Percentiles rank a stretch among this genome's conserved stretches.
Evolutionary conservation across 2,329 filamentous ascomycete species (phyloP).

Genomic region (Rachicladosporium sp.): DNA sequence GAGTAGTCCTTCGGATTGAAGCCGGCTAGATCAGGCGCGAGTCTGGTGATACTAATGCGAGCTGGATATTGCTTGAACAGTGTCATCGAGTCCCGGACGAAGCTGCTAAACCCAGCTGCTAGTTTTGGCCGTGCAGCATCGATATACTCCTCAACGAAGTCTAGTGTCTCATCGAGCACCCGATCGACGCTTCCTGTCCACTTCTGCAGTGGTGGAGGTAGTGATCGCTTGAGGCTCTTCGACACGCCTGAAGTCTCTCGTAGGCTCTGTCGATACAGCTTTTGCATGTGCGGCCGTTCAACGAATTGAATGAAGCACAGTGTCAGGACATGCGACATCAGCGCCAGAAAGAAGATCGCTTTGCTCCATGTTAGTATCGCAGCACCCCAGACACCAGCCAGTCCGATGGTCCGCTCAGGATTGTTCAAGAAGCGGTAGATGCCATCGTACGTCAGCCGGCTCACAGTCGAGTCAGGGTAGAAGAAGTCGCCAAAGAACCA

Average conservation of each 20-base stretch:
- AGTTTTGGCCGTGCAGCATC: slow-evolving; percentile 77
- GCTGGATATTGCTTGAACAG: slow-evolving; percentile 84
- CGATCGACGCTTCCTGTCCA: slow-evolving; percentile 80
- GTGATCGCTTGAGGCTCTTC: slow-evolving; percentile 75
- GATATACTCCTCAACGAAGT: slow-evolving; percentile 83
- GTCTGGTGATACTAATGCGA: slow-evolving; percentile 67
- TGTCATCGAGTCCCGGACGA: slow-evolving; percentile 76
- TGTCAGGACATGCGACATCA: slow-evolving; percentile 74
- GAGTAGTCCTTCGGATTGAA: slow-evolving; percentile 70
- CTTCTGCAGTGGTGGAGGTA: slow-evolving; percentile 71
- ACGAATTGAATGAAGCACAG: slow-evolving; percentile 84
- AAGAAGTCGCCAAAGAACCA: slow-evolving; percentile 99
- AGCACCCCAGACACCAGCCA: slow-evolving; percentile 90
- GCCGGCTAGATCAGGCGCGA: slow-evolving; percentile 68
- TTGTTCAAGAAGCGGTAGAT: slow-evolving; percentile 99
- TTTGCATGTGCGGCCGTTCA: slow-evolving; percentile 95
- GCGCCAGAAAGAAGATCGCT: slow-evolving; percentile 72
- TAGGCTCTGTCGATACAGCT: slow-evolving; percentile 77
- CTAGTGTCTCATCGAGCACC: slow-evolving; percentile 72
- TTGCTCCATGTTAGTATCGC: slow-evolving; percentile 87
- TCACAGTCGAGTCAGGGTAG: slow-evolving; percentile 51
- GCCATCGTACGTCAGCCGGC: slow-evolving; percentile 85
- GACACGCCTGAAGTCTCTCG: slow-evolving; percentile 81
- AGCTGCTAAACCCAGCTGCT: slow-evolving; percentile 70
- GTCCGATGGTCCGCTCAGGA: slow-evolving; percentile 83